Evolutionary conservation across 345 rosid species (phyloP).

Genomic region (Theobroma cacao): DNA sequence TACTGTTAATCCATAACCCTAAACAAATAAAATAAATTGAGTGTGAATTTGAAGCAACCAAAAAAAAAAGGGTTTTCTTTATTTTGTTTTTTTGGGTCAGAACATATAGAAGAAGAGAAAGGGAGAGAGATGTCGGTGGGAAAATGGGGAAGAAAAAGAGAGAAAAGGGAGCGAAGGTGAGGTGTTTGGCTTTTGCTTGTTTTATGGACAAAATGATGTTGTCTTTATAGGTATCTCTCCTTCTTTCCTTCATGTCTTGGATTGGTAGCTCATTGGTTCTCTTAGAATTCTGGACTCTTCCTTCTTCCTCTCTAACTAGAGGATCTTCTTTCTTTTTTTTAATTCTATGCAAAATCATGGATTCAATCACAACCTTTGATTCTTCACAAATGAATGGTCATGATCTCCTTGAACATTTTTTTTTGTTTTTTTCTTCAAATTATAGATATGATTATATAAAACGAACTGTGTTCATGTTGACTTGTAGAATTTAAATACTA

Average conservation of each 20-base stretch:
- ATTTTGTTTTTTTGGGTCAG: not conserved
- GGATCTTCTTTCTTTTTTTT: no score
- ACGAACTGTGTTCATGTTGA: no score
- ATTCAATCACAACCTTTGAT: not conserved
- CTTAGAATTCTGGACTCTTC: not conserved
- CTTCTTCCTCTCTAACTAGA: not conserved
- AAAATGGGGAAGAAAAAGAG: not conserved
- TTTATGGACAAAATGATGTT: not conserved
- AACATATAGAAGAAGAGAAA: not conserved
- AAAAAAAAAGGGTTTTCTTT: not conserved
- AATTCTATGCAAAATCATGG: no score
- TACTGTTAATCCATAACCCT: not conserved
- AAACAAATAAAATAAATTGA: not conserved
- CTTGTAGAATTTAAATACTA: no score
- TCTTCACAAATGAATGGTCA: not conserved
- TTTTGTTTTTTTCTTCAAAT: no score
- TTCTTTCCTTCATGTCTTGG: not conserved
- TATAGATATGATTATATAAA: no score
- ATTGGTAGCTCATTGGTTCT: not conserved
- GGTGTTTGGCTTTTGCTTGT: not conserved
- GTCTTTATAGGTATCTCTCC: not conserved
- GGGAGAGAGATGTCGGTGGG: slow-evolving; percentile 4
- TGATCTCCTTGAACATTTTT: not conserved
- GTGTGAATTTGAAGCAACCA: not conserved
- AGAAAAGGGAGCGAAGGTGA: not conserved